Percentiles rank a stretch among this genome's conserved stretches.
These are phyloP conservation scores for Trichosanthes truncata DNA, from an alignment of 306 rosid species.

Conservation along the genomic window DNA sequence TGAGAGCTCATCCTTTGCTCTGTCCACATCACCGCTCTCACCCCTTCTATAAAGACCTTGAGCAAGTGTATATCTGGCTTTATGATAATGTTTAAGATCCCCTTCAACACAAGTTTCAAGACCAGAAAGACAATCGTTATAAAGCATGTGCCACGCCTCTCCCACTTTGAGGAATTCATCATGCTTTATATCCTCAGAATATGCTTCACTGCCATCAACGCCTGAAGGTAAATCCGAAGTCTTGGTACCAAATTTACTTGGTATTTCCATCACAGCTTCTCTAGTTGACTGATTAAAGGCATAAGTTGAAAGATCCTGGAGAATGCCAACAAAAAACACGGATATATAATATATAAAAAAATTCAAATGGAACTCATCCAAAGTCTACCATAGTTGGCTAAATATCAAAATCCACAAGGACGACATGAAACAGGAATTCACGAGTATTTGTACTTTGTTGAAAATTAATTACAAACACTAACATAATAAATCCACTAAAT, in stretches of 20 bases:
- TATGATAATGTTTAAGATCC: conserved; percentile 94
- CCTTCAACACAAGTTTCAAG: conserved; percentile 96
- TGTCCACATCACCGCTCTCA: conserved; percentile 59
- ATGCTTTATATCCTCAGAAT: conserved; percentile 38
- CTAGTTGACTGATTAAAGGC: conserved; percentile 50
- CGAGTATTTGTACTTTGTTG: neutral
- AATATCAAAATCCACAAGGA: neutral
- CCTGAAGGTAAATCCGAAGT: conserved; percentile 17
- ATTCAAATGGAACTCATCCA: conserved; percentile 3
- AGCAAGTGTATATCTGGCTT: conserved; percentile 96
- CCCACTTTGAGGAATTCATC: conserved; percentile 48
- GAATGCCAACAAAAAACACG: conserved; percentile 14
- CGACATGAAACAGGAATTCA: neutral
- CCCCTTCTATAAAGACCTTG: conserved; percentile 76
- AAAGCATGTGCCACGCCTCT: conserved; percentile 63
- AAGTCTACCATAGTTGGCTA: neutral
- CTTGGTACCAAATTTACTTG: conserved; percentile 31
- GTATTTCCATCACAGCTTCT: conserved; percentile 43
- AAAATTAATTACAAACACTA: neutral
- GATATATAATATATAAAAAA: neutral
- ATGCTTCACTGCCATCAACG: conserved; percentile 29
- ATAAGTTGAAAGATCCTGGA: conserved; percentile 68
- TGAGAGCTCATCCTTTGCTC: conserved; percentile 90
- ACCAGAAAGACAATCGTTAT: conserved; percentile 79
- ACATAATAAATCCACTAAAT: neutral